Evolutionary conservation across 345 rosid species (phyloP).

Genomic region (Eucalyptus sp.): DNA sequence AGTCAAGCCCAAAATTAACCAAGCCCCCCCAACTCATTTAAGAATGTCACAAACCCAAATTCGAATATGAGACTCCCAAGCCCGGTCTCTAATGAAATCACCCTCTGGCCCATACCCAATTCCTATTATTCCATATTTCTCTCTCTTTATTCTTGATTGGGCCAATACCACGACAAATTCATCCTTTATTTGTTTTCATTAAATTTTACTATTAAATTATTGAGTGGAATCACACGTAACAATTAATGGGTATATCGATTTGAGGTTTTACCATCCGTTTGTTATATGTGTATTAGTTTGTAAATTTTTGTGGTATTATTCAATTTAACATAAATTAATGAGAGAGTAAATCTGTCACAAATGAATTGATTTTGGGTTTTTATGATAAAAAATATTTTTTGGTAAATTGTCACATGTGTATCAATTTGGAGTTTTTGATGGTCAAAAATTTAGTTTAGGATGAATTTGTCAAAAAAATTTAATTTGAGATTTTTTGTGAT

Average conservation of each 20-base stretch:
- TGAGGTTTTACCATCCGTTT: neutral
- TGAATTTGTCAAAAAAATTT: too few relatives aligned
- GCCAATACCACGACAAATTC: neutral
- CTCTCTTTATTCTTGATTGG: neutral
- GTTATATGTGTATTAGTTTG: neutral
- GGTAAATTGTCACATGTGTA: too few relatives aligned
- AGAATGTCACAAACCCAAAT: neutral
- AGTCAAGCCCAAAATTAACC: neutral
- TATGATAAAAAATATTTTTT: too few relatives aligned
- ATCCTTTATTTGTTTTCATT: rapidly evolving
- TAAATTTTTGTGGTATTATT: neutral
- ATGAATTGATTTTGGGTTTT: neutral
- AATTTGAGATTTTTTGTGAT: too few relatives aligned
- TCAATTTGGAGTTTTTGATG: too few relatives aligned
- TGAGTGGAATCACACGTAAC: rapidly evolving
- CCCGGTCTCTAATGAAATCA: too few relatives aligned
- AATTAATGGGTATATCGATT: rapidly evolving
- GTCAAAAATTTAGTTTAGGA: rapidly evolving
- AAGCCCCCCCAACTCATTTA: neutral
- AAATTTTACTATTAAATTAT: rapidly evolving
- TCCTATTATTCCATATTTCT: neutral
- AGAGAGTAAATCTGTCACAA: too few relatives aligned
- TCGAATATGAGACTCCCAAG: neutral
- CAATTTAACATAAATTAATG: too few relatives aligned
- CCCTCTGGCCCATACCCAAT: neutral